Evolutionary conservation across 306 rosid genomes (phyloP).

Genomic region (Acacia confusa): DNA sequence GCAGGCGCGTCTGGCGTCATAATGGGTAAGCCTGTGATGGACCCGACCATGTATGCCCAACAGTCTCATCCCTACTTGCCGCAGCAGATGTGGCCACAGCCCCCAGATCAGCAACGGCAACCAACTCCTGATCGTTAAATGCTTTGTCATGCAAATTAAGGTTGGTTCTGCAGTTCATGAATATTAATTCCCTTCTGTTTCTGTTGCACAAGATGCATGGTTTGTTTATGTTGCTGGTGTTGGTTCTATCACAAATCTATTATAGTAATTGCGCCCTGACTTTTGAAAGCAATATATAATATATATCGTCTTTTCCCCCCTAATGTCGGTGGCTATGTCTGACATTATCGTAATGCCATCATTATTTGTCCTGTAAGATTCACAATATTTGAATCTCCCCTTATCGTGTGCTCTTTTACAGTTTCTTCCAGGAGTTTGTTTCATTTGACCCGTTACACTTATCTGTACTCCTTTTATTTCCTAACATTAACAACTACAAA

Average conservation of each 20-base stretch:
- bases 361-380: not conserved
- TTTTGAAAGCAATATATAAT: not conserved
- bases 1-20: constrained; percentile 51
- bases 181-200: not conserved
- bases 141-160: constrained; percentile 21
- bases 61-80: constrained; percentile 56
- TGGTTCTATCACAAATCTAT: not conserved
- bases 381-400: constrained; percentile 12
- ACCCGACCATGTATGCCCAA: constrained; percentile 53
- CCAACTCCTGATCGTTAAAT: constrained; percentile 48
- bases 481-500: not conserved
- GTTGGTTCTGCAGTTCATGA: constrained; percentile 7
- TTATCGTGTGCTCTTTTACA: not conserved
- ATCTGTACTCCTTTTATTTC: not conserved
- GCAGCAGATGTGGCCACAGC: constrained; percentile 57
- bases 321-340: not conserved
- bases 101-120: constrained; percentile 42
- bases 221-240: not conserved
- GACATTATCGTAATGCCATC: not conserved
- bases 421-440: constrained; percentile 4
- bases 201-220: not conserved
- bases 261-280: not conserved
- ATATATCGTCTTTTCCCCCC: too few species aligned
- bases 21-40: constrained; percentile 63
- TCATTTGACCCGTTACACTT: not conserved